phyloP scores from a whole-genome alignment of 1,284 basidiomycete genomes.

The Ceratobasidium papillatum region DNA sequence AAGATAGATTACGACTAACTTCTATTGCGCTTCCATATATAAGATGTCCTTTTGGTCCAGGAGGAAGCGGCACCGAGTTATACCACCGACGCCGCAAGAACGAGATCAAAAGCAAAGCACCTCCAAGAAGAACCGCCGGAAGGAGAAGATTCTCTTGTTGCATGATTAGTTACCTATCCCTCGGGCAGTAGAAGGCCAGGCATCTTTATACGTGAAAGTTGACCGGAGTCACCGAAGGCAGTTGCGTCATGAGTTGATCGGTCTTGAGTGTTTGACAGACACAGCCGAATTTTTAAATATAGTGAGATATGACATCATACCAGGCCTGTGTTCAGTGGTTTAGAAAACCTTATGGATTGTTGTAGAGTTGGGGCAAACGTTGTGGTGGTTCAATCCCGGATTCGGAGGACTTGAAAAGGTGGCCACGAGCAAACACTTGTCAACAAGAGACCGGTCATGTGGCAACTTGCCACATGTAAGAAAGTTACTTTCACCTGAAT shows the following conservation, averaged over 20 bases:
- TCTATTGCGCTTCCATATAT: conserved; percentile 22
- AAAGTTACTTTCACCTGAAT: too few relatives aligned
- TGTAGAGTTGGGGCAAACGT: not conserved
- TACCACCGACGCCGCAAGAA: not conserved
- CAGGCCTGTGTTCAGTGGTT: not conserved
- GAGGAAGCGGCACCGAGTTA: conserved; percentile 5
- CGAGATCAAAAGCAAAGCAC: not conserved
- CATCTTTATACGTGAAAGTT: not conserved
- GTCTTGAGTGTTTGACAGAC: not conserved
- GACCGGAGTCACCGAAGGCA: not conserved
- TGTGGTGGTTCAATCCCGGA: too few relatives aligned
- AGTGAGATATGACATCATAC: not conserved
- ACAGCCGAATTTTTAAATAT: not conserved
- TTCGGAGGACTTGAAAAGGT: too few relatives aligned
- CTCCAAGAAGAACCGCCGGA: not conserved
- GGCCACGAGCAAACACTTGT: too few relatives aligned
- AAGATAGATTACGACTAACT: not conserved
- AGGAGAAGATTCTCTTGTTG: not conserved
- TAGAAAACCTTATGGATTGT: not conserved
- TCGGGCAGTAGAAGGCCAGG: not conserved
- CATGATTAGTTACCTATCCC: not conserved
- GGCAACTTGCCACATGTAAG: too few relatives aligned
- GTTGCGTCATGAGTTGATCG: not conserved
- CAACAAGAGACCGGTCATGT: too few relatives aligned
- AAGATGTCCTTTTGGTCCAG: conserved; percentile 11